Percentiles rank a stretch among this genome's conserved stretches.
These are phyloP conservation scores for Dovyalis caffra DNA, from an alignment of 345 rosid genomes.

Conservation along the genomic window DNA sequence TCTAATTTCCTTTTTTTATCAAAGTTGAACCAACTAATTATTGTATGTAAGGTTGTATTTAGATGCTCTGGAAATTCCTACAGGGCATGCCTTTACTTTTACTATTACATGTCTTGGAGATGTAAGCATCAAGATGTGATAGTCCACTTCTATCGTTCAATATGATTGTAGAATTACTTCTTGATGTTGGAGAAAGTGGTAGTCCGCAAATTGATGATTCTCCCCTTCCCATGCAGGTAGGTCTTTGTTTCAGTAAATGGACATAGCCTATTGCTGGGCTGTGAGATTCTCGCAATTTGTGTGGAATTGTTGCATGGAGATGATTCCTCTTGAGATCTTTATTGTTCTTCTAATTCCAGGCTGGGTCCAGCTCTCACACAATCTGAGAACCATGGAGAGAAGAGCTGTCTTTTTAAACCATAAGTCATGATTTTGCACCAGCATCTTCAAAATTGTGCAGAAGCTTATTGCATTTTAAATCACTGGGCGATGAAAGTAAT, in stretches of 20 bases:
- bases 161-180: neutral
- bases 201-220: neutral
- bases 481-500: neutral
- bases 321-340: neutral
- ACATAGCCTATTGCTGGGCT: neutral
- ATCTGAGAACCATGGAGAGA: neutral
- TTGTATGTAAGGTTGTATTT: neutral
- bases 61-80: neutral
- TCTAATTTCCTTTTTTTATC: neutral
- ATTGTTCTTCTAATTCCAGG: neutral
- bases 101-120: neutral
- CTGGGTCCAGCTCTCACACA: neutral
- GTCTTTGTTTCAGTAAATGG: slow-evolving; percentile 1
- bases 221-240: neutral
- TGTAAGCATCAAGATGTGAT: neutral
- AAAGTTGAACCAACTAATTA: neutral
- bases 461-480: neutral
- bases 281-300: neutral
- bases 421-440: neutral
- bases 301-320: neutral
- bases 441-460: neutral
- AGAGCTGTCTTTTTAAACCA: neutral
- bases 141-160: neutral
- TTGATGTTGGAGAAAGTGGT: neutral
- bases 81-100: neutral